Evolutionary conservation across 2,329 filamentous ascomycete genomes (phyloP).

Genomic region (Pseudopyricularia javanii): DNA sequence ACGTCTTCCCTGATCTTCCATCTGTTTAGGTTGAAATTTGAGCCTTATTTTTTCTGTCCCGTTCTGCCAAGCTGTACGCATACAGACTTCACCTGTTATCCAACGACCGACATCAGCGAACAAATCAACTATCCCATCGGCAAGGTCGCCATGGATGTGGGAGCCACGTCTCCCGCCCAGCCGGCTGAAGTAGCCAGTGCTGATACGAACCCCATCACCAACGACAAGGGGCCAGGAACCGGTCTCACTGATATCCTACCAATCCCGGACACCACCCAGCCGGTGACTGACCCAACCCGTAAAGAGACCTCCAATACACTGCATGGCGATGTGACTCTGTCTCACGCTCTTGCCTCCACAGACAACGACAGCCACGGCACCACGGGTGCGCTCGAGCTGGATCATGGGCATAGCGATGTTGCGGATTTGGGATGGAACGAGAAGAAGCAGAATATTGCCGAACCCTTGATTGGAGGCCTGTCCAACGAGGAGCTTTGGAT

Average conservation of each 20-base stretch:
- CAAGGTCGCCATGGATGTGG: not conserved
- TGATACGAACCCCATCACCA: slow-evolving; percentile 5
- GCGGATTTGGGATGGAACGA: slow-evolving; percentile 61
- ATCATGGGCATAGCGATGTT: slow-evolving; percentile 41
- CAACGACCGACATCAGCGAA: too few species aligned
- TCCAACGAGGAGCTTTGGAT: slow-evolving; percentile 65
- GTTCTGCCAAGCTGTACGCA: too few species aligned
- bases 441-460: slow-evolving; percentile 38
- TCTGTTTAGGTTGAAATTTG: too few species aligned
- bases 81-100: too few species aligned
- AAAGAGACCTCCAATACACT: slow-evolving; percentile 5
- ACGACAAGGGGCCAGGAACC: slow-evolving; percentile 10
- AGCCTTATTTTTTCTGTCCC: too few species aligned
- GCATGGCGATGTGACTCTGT: slow-evolving; percentile 14
- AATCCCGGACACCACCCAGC: slow-evolving; percentile 16
- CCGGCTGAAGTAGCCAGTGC: not conserved
- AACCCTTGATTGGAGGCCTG: slow-evolving; percentile 53
- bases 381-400: slow-evolving; percentile 32
- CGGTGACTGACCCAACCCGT: slow-evolving; percentile 15
- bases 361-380: slow-evolving; percentile 21
- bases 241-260: slow-evolving; percentile 19
- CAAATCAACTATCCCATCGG: too few species aligned
- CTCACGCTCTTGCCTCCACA: slow-evolving; percentile 27
- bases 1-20: too few species aligned
- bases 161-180: not conserved